Percentiles rank a stretch among this genome's conserved stretches.
phyloP scores from a whole-genome alignment of 257 asterid species.

The Forsythia viridissima region DNA sequence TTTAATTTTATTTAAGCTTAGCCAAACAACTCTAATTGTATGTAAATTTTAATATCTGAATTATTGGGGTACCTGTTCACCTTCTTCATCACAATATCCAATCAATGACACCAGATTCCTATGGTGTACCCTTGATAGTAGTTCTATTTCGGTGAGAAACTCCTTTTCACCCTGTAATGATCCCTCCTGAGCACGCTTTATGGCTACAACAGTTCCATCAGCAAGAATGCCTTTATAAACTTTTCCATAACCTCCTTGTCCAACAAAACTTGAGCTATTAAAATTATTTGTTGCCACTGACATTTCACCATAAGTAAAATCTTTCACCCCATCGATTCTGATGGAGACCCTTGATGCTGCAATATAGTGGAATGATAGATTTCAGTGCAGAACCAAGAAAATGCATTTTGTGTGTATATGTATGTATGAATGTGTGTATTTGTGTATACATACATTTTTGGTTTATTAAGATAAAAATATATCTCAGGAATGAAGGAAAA shows the following conservation, averaged over 20 bases:
- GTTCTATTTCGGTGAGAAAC: conserved; percentile 90
- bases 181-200: conserved; percentile 93
- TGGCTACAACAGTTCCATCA: conserved; percentile 84
- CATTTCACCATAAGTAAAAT: conserved; percentile 66
- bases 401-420: neutral
- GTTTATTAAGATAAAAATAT: neutral
- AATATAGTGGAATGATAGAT: conserved; percentile 16
- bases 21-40: neutral
- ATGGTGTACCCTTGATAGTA: conserved; percentile 88
- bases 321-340: conserved; percentile 86
- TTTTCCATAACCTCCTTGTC: conserved; percentile 94
- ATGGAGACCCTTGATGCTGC: conserved; percentile 77
- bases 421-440: neutral
- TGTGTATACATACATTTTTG: neutral
- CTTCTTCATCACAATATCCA: conserved; percentile 94
- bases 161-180: conserved; percentile 94
- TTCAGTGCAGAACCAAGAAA: neutral
- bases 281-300: conserved; percentile 68
- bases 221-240: conserved; percentile 85
- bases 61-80: conserved; percentile 74
- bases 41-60: neutral
- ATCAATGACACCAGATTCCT: conserved; percentile 82
- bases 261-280: conserved; percentile 59
- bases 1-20: neutral
- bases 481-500: neutral